A percentile compares a stretch with the other conserved stretches of the same genome.
Conservation (phyloP, 768 basidiomycete species). For the Mycena sanguinolenta region DNA sequence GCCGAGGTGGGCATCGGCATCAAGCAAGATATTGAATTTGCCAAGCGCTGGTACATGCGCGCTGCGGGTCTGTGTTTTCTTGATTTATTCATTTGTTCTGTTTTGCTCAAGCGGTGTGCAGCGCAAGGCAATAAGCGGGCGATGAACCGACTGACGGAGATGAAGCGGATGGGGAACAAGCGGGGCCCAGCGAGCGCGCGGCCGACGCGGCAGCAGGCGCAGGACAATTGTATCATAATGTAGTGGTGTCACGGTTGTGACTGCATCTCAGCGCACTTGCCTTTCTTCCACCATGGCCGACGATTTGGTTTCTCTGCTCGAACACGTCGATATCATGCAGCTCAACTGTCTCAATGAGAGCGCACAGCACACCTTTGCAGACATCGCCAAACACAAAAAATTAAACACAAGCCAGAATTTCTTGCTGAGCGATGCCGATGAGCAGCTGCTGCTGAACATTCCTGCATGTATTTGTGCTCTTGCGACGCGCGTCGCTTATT, state of each 20-base stretch:
- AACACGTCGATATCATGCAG: slow-evolving; percentile 70
- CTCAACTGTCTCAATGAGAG: slow-evolving; percentile 81
- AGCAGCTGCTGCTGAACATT: slow-evolving; percentile 77
- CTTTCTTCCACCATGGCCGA: slow-evolving; percentile 20
- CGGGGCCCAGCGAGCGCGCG: slow-evolving; percentile 76
- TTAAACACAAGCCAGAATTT: slow-evolving; percentile 60
- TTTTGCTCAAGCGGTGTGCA: slow-evolving; percentile 45
- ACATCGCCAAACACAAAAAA: slow-evolving; percentile 59
- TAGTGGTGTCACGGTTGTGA: not conserved
- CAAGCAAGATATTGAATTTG: slow-evolving; percentile 95
- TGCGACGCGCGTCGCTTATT: not conserved
- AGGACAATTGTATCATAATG: slow-evolving; percentile 89
- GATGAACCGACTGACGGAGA: slow-evolving; percentile 95
- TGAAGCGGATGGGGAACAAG: slow-evolving; percentile 91
- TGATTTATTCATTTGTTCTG: slow-evolving; percentile 20
- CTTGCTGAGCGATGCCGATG: slow-evolving; percentile 79
- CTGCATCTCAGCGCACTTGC: not conserved
- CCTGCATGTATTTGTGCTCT: slow-evolving; percentile 59
- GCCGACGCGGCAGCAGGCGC: slow-evolving; percentile 93
- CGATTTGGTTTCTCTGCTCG: slow-evolving; percentile 62
- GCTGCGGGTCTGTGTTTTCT: slow-evolving; percentile 83
- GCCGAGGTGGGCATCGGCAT: slow-evolving; percentile 98
- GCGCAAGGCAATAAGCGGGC: slow-evolving; percentile 99
- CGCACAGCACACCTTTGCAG: slow-evolving; percentile 61
- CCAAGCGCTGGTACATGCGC: slow-evolving; percentile 99